Evolutionary conservation across 495 filamentous ascomycete species (phyloP).

Genomic region (Articulospora tetracladia): DNA sequence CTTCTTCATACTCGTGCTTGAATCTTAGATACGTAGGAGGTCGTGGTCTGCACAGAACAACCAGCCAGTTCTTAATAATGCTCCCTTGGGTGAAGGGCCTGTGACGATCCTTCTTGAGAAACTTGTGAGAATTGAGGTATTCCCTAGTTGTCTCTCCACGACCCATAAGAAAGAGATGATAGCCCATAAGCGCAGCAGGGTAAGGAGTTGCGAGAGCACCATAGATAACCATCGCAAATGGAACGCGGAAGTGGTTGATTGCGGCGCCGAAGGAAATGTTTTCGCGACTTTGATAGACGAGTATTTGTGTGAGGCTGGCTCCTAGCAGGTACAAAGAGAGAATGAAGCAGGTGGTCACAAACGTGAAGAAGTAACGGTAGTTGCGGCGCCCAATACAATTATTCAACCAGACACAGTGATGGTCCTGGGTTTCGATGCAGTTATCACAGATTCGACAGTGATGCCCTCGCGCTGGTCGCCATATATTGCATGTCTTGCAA

Average conservation of each 20-base stretch:
- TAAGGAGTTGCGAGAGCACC: constrained; percentile 71
- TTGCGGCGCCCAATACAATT: constrained; percentile 97
- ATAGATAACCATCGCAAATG: constrained; percentile 88
- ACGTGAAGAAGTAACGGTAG: constrained; percentile 96
- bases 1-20: constrained; percentile 69
- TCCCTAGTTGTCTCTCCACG: constrained; percentile 94
- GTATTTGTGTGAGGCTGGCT: constrained; percentile 73
- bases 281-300: constrained; percentile 61
- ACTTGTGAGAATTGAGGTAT: constrained; percentile 93
- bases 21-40: constrained; percentile 89
- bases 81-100: constrained; percentile 82
- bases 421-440: constrained; percentile 95
- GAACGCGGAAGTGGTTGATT: constrained; percentile 66
- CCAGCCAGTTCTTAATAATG: constrained; percentile 72
- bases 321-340: constrained; percentile 72
- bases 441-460: constrained; percentile 97
- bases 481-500: constrained; percentile 94
- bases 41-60: constrained; percentile 76
- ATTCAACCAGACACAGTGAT: constrained; percentile 99
- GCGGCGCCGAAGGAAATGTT: constrained; percentile 59
- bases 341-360: constrained; percentile 72
- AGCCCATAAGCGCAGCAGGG: constrained; percentile 76
- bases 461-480: constrained; percentile 92
- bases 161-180: constrained; percentile 86
- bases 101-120: constrained; percentile 85